Evolutionary conservation across 352 stramenopile genomes (phyloP).

Genomic region (Hyaloperonospora brassicae): DNA sequence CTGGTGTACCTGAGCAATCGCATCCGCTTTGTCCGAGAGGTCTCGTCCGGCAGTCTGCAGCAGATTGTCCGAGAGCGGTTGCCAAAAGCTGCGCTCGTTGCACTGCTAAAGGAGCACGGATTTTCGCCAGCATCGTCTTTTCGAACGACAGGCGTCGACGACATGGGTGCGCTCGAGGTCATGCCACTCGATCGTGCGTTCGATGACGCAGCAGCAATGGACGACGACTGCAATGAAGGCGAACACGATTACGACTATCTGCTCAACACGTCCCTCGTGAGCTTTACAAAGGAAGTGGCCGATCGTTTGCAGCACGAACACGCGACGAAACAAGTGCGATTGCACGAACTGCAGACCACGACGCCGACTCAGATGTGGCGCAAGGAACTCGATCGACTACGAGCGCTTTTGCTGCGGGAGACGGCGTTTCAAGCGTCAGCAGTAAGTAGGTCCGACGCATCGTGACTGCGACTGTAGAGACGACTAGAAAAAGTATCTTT

Average conservation of each 20-base stretch:
- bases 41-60: conserved; percentile 90
- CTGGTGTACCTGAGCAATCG: conserved; percentile 92
- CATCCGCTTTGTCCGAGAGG: conserved; percentile 94
- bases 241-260: conserved; percentile 94
- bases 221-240: conserved; percentile 17
- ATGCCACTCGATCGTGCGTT: conserved; percentile 16
- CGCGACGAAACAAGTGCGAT: conserved; percentile 78
- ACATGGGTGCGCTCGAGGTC: conserved; percentile 22
- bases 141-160: conserved; percentile 28
- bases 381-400: conserved; percentile 48
- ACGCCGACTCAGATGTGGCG: conserved; percentile 86
- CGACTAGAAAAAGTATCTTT: not conserved
- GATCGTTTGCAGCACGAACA: conserved; percentile 89
- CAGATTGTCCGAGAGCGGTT: conserved; percentile 79
- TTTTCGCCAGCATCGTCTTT: conserved; percentile 53
- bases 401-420: conserved; percentile 51
- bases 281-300: conserved; percentile 93
- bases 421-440: conserved; percentile 51
- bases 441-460: not conserved
- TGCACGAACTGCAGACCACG: conserved; percentile 84
- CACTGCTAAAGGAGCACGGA: conserved; percentile 36
- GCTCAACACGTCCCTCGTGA: conserved; percentile 97
- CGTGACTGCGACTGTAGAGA: too few species aligned
- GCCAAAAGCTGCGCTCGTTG: conserved; percentile 50
- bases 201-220: conserved; percentile 6